Base-by-base conservation (phyloP, 768 basidiomycete species). In the Lactarius sp. region DNA sequence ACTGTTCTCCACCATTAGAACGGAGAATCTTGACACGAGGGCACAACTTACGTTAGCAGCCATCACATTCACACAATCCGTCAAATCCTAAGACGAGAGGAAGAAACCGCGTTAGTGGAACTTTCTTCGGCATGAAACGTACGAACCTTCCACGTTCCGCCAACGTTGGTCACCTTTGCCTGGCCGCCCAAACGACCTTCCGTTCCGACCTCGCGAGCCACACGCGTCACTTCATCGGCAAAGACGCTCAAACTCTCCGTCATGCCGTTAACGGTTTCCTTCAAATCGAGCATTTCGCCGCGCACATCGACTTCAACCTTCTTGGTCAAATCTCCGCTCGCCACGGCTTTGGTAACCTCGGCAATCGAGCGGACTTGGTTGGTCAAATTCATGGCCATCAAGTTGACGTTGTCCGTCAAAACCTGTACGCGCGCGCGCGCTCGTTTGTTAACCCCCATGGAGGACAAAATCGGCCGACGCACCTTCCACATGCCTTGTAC, bases 401-500 rank as follows among this genome's bases (percentile, higher is more conserved):
- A 71, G 73, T 92, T 92, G 70, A 94, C 92, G 65, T 94, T 92
- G 70, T 91, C 89, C 12, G 90, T 86, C 64, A 85, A 70, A 56
- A 77, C 79, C 80, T 81, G 65, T n/a, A n/a, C 2, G 18, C 3
- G 10, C 7, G 10, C 7, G 27, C 33, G 22, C 12, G 47, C 49
- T 33, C 12, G 6, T 18, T 6, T 13, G 36, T 16, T 10, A n/a
- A 3, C 4, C 16, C 4, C 16, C n/a, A 44, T 14, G 2, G 2
- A 10, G 9, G n/a, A 39, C 10, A 18, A 27, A 7, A 22, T 20
- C 20, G 16, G 20, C n/a, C 13, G 4, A 63, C 78, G 20, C 59
- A 87, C 89, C 81, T 94, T 93, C 94, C 94, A 94, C 80, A 92
- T 93, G 58, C 94, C 94, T 72, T 94, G 88, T 0, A 95, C 94